Conservation (phyloP, 2,329 filamentous ascomycete species). For the Chaetomium sp. region DNA sequence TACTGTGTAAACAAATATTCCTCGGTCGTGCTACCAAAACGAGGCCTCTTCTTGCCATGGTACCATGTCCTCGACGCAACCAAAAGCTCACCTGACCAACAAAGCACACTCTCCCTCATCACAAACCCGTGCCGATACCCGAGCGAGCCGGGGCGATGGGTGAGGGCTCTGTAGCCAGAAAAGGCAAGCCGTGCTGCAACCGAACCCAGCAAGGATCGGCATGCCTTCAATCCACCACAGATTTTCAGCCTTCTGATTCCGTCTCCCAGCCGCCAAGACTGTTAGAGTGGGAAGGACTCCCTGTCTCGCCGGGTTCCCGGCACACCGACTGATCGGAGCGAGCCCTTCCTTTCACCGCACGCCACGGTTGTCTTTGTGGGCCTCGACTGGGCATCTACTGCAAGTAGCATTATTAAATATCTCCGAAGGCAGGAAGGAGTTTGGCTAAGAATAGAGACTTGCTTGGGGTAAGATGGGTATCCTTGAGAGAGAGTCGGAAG, state of each 20-base stretch:
- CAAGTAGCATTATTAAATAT: no score
- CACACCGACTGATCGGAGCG: slow-evolving; percentile 6
- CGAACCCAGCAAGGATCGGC: background rate
- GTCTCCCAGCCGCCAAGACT: background rate
- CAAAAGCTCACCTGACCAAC: background rate
- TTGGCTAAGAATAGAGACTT: background rate
- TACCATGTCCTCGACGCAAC: background rate
- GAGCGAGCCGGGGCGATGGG: background rate
- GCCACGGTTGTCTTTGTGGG: background rate
- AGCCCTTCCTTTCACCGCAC: background rate
- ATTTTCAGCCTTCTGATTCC: background rate
- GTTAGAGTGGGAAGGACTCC: background rate
- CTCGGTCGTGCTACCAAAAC: background rate
- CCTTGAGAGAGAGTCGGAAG: background rate
- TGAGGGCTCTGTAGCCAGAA: background rate
- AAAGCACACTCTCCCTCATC: background rate
- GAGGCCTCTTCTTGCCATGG: background rate
- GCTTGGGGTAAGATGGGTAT: background rate
- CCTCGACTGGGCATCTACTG: background rate
- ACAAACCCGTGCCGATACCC: background rate
- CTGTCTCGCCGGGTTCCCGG: slow-evolving; percentile 2
- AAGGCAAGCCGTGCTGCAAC: background rate
- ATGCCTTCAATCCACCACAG: background rate
- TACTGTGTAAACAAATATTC: background rate
- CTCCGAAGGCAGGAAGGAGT: background rate